phyloP scores from a whole-genome alignment of 2,329 filamentous ascomycete genomes.

The Ophiostoma sp. region DNA sequence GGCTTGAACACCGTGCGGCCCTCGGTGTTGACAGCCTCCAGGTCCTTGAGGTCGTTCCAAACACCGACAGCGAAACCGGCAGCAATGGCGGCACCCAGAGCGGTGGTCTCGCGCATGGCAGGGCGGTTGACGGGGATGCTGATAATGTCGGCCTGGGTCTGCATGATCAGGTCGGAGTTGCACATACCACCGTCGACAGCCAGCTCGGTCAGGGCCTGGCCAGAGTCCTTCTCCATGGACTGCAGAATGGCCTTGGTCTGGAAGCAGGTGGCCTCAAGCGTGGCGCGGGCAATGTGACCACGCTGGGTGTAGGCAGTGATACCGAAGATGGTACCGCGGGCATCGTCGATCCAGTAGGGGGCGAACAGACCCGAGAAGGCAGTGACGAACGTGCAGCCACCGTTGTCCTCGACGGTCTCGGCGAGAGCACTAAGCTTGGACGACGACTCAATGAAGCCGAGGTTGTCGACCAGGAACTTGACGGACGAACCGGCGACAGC shows the following conservation, averaged over 20 bases:
- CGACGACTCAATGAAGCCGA: conserved; percentile 58
- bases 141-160: conserved; percentile 83
- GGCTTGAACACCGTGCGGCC: conserved; percentile 72
- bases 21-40: conserved; percentile 69
- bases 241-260: conserved; percentile 90
- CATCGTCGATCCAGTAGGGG: conserved; percentile 93
- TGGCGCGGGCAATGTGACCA: conserved; percentile 85
- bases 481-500: conserved; percentile 82
- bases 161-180: conserved; percentile 87
- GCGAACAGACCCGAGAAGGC: conserved; percentile 90
- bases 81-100: conserved; percentile 83
- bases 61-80: conserved; percentile 80
- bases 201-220: conserved; percentile 70
- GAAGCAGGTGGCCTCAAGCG: conserved; percentile 87
- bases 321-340: conserved; percentile 83
- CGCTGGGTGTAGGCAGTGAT: conserved; percentile 83
- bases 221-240: conserved; percentile 85
- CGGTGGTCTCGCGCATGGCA: conserved; percentile 86
- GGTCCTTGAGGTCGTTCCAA: conserved; percentile 73
- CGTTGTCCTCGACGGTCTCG: conserved; percentile 65
- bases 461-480: conserved; percentile 69
- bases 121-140: conserved; percentile 80
- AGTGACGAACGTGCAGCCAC: conserved; percentile 83
- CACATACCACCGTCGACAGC: conserved; percentile 89
- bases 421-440: conserved; percentile 54